Percentiles rank a stretch among this genome's conserved stretches.
phyloP scores from a whole-genome alignment of 1,139 yeast species.

The Hemisphaericaspora subhashii region DNA sequence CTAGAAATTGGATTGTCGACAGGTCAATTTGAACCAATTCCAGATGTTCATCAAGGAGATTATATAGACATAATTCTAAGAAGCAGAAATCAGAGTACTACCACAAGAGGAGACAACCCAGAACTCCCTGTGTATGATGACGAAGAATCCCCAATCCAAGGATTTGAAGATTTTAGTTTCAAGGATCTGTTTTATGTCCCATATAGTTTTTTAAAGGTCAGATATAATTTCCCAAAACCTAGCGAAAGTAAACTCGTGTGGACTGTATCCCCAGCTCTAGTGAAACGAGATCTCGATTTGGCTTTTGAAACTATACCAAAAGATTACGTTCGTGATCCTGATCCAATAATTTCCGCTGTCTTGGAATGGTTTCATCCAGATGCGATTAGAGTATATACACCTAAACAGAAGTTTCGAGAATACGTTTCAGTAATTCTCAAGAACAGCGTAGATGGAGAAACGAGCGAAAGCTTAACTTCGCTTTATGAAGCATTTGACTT shows the following conservation, averaged over 20 bases:
- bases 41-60: too few species aligned
- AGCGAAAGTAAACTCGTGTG: neutral
- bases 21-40: too few species aligned
- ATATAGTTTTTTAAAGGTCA: too few species aligned
- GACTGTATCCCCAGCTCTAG: neutral
- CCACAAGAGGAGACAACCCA: conserved; percentile 7
- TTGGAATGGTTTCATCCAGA: neutral
- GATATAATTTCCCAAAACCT: neutral
- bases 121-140: conserved; percentile 8
- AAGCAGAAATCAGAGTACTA: neutral
- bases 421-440: neutral
- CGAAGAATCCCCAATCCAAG: conserved; percentile 10
- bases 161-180: conserved; percentile 4
- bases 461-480: neutral
- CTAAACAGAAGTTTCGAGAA: neutral
- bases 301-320: neutral
- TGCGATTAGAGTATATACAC: neutral
- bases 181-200: neutral
- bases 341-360: neutral
- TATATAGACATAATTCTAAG: neutral
- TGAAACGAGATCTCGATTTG: neutral
- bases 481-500: neutral
- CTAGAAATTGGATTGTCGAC: too few species aligned
- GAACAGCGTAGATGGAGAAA: neutral
- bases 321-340: neutral